Percentiles rank a stretch among this genome's conserved stretches.
phyloP scores from a whole-genome alignment of 768 basidiomycete species.

The Asterophora parasitica region DNA sequence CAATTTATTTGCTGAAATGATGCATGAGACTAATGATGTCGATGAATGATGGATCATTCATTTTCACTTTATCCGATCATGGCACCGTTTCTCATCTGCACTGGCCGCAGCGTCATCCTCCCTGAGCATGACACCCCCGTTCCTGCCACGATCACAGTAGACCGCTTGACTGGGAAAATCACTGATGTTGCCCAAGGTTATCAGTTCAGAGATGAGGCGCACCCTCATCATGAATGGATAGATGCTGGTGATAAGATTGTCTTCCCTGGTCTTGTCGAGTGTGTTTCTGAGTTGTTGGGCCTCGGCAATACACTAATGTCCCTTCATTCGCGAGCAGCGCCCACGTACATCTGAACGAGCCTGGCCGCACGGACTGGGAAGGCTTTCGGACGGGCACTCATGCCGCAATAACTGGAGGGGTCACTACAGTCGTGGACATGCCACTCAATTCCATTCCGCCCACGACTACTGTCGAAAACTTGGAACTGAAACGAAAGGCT shows the following conservation, averaged over 20 bases:
- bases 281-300: conserved; percentile 22
- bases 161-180: conserved; percentile 57
- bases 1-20: no score
- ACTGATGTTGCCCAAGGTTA: conserved; percentile 36
- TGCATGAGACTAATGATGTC: no score
- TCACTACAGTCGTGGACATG: conserved; percentile 98
- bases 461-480: conserved; percentile 78
- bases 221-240: conserved; percentile 34
- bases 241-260: conserved; percentile 56
- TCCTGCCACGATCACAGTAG: conserved; percentile 65
- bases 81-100: conserved; percentile 32
- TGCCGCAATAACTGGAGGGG: conserved; percentile 88
- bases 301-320: conserved; percentile 8
- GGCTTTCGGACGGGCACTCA: conserved; percentile 89
- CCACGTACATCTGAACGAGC: conserved; percentile 93
- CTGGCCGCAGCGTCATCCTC: conserved; percentile 54
- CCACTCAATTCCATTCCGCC: conserved; percentile 97
- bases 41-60: no score
- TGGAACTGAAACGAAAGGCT: conserved; percentile 64
- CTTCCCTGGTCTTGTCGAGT: conserved; percentile 83
- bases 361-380: conserved; percentile 92
- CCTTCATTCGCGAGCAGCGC: conserved; percentile 40
- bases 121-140: conserved; percentile 41
- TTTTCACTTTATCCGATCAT: background rate
- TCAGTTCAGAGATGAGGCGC: conserved; percentile 24